phyloP scores from a whole-genome alignment of 108 stramenopile species.

The Fragilariopsis cylindrus region DNA sequence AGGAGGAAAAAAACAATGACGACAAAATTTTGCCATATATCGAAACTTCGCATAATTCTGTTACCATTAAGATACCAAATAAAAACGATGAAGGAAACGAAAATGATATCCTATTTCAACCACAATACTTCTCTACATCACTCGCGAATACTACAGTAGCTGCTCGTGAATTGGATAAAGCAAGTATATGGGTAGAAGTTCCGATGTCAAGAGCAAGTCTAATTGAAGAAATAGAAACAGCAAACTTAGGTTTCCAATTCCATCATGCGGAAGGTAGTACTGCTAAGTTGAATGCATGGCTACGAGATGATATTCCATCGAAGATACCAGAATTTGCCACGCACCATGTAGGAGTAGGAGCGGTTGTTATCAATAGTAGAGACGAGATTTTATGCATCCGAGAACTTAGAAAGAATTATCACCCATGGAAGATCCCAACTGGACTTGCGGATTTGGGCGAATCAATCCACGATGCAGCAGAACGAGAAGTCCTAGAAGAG shows the following conservation, averaged over 20 bases:
- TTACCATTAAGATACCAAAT: slow-evolving; percentile 52
- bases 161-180: slow-evolving; percentile 43
- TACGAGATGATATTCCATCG: slow-evolving; percentile 39
- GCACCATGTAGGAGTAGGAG: slow-evolving; percentile 73
- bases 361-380: slow-evolving; percentile 61
- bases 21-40: slow-evolving; percentile 54
- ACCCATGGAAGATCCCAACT: slow-evolving; percentile 88
- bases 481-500: slow-evolving; percentile 88
- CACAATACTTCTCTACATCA: slow-evolving; percentile 36
- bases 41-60: slow-evolving; percentile 59
- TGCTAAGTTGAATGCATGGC: slow-evolving; percentile 64
- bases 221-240: slow-evolving; percentile 45
- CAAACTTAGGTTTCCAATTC: slow-evolving; percentile 47
- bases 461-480: slow-evolving; percentile 67
- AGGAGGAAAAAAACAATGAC: slow-evolving; percentile 3
- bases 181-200: slow-evolving; percentile 70
- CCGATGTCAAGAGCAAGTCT: slow-evolving; percentile 60
- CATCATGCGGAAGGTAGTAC: slow-evolving; percentile 62
- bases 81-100: slow-evolving; percentile 16
- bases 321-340: slow-evolving; percentile 78
- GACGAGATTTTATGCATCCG: slow-evolving; percentile 77
- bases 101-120: slow-evolving; percentile 22
- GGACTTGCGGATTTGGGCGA: slow-evolving; percentile 85
- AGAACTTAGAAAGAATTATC: slow-evolving; percentile 69
- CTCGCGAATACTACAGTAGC: slow-evolving; percentile 50